phyloP scores from a whole-genome alignment of 2,329 filamentous ascomycete species.

The Phialemonium atrogriseum region DNA sequence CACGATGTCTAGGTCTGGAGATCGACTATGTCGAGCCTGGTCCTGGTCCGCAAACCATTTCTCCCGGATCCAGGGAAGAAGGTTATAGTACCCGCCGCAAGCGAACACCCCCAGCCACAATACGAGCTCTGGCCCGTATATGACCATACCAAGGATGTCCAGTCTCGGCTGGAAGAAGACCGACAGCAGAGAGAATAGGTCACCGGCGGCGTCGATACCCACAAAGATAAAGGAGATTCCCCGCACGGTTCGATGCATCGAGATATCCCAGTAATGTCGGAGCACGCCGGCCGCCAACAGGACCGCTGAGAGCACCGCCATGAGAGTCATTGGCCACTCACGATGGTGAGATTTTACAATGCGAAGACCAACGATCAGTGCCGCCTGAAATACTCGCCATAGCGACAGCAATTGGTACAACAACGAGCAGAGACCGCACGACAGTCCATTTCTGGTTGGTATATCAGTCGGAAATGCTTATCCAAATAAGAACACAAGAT shows the following conservation, averaged over 20 bases:
- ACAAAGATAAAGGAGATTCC: conserved; percentile 69
- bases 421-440: conserved; percentile 35
- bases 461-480: too few relatives aligned
- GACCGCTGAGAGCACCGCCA: conserved; percentile 57
- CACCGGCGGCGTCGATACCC: conserved; percentile 59
- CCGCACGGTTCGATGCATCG: conserved; percentile 53
- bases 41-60: conserved; percentile 17
- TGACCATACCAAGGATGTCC: conserved; percentile 55
- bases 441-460: conserved; percentile 49
- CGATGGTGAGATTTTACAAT: conserved; percentile 32
- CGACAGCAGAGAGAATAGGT: conserved; percentile 58
- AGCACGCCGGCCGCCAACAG: conserved; percentile 59
- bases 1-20: too few relatives aligned
- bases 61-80: conserved; percentile 46
- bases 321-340: conserved; percentile 56
- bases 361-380: conserved; percentile 48
- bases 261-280: conserved; percentile 64
- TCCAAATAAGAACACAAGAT: too few relatives aligned
- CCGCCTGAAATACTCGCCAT: conserved; percentile 53
- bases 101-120: conserved; percentile 62
- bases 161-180: conserved; percentile 52
- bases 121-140: conserved; percentile 57
- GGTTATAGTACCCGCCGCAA: conserved; percentile 56
- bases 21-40: too few relatives aligned
- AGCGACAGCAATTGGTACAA: conserved; percentile 40